Percentiles rank a stretch among this genome's conserved stretches.
Conservation (phyloP, 1,139 yeast genomes). For the Eremothecium sinecaudum region DNA sequence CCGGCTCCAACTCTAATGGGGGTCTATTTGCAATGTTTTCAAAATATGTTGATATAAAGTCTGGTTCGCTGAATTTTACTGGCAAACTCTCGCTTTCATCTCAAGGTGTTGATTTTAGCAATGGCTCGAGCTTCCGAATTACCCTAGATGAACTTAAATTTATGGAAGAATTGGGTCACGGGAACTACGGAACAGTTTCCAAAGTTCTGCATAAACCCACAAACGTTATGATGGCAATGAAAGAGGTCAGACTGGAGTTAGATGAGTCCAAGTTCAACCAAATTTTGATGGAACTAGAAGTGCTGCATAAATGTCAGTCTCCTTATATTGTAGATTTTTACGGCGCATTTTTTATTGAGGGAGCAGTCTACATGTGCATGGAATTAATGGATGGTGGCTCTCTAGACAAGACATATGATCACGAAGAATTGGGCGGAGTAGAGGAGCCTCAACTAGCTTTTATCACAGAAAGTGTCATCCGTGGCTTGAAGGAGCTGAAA, state of each 20-base stretch:
- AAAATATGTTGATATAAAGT: constrained; percentile 79
- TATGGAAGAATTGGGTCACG: constrained; percentile 81
- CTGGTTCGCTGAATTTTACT: constrained; percentile 83
- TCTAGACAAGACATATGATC: constrained; percentile 70
- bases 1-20: constrained; percentile 16
- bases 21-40: constrained; percentile 68
- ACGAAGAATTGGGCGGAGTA: constrained; percentile 49
- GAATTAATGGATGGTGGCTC: constrained; percentile 99
- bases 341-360: constrained; percentile 95
- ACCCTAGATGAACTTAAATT: constrained; percentile 80
- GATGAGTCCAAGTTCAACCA: constrained; percentile 89
- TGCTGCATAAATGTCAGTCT: constrained; percentile 80
- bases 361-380: constrained; percentile 97
- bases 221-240: constrained; percentile 90
- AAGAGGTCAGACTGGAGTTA: constrained; percentile 83
- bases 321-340: constrained; percentile 91
- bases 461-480: constrained; percentile 70
- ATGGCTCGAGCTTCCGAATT: constrained; percentile 80
- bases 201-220: constrained; percentile 94
- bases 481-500: constrained; percentile 76
- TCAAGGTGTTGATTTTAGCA: constrained; percentile 80
- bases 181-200: constrained; percentile 91
- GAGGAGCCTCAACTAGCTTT: constrained; percentile 74
- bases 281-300: constrained; percentile 90
- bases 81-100: constrained; percentile 91